These are phyloP conservation scores for Brassica carinata DNA, from an alignment of 345 rosid genomes.

Conservation along the genomic window DNA sequence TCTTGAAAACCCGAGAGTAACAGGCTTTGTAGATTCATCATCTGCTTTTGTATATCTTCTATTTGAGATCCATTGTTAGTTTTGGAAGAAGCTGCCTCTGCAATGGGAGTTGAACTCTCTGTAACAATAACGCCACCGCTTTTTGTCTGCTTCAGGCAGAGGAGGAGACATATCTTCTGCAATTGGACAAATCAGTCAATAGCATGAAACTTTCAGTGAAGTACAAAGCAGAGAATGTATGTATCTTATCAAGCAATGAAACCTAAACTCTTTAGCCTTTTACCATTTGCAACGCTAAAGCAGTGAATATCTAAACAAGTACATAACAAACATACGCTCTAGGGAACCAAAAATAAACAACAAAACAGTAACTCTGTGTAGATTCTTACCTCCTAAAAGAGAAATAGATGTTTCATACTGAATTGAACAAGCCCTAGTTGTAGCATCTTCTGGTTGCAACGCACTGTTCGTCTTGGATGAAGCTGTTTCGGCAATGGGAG, in stretches of 20 bases:
- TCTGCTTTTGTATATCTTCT: too few relatives aligned
- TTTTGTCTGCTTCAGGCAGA: too few relatives aligned
- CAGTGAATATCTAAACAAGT: constrained; percentile 5
- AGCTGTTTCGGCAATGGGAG: neutral
- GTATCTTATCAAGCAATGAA: neutral
- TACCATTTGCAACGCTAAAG: neutral
- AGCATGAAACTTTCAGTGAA: constrained; percentile 6
- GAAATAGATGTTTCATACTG: neutral
- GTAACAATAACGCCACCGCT: too few relatives aligned
- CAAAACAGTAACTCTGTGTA: neutral
- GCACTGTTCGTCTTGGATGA: constrained; percentile 5
- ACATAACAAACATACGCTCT: neutral
- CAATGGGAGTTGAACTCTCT: too few relatives aligned
- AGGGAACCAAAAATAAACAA: neutral
- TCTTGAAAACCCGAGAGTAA: too few relatives aligned
- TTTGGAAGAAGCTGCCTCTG: too few relatives aligned
- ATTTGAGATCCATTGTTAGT: too few relatives aligned
- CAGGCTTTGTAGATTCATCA: too few relatives aligned
- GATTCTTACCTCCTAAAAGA: neutral
- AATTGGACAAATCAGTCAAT: constrained; percentile 10
- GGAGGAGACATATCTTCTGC: neutral
- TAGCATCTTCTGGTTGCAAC: constrained; percentile 22
- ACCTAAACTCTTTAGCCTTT: too few relatives aligned
- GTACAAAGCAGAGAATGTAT: neutral
- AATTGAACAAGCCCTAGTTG: neutral